phyloP scores from a whole-genome alignment of 2,329 filamentous ascomycete genomes.

The Periconia macrospinosa region DNA sequence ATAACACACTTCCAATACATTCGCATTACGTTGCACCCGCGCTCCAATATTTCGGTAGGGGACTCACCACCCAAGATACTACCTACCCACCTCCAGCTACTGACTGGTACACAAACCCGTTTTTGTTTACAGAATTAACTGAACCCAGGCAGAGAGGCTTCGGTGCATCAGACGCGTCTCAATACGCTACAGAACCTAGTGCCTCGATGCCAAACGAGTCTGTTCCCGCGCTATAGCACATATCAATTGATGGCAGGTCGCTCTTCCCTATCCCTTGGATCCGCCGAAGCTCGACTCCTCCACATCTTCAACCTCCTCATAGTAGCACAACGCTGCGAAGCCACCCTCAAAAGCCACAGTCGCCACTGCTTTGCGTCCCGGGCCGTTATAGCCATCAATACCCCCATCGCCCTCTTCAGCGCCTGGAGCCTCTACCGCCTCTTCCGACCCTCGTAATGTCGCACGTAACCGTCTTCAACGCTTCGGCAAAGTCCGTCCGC shows the following conservation, averaged over 20 bases:
- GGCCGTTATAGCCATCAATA: constrained; percentile 26
- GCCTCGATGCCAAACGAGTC: not conserved
- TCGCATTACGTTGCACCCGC: no score
- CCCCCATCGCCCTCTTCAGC: constrained; percentile 25
- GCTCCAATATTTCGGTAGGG: no score
- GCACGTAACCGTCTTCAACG: constrained; percentile 85
- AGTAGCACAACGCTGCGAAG: constrained; percentile 30
- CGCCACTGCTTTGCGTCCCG: constrained; percentile 32
- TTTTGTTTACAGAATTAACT: no score
- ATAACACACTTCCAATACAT: no score
- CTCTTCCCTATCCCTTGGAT: constrained; percentile 32
- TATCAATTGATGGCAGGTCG: constrained; percentile 35
- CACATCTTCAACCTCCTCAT: constrained; percentile 34
- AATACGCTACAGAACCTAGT: not conserved
- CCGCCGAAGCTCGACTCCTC: constrained; percentile 36
- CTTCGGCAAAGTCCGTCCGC: constrained; percentile 73
- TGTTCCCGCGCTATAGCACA: not conserved
- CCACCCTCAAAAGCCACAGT: constrained; percentile 24
- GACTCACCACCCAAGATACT: no score
- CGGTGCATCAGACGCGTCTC: no score
- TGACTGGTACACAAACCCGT: no score
- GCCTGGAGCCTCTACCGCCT: constrained; percentile 29
- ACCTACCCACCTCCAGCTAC: no score
- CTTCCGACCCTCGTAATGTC: constrained; percentile 67
- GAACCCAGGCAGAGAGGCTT: no score